phyloP scores from a whole-genome alignment of 2,329 filamentous ascomycete species.

The Truncatella angustata region DNA sequence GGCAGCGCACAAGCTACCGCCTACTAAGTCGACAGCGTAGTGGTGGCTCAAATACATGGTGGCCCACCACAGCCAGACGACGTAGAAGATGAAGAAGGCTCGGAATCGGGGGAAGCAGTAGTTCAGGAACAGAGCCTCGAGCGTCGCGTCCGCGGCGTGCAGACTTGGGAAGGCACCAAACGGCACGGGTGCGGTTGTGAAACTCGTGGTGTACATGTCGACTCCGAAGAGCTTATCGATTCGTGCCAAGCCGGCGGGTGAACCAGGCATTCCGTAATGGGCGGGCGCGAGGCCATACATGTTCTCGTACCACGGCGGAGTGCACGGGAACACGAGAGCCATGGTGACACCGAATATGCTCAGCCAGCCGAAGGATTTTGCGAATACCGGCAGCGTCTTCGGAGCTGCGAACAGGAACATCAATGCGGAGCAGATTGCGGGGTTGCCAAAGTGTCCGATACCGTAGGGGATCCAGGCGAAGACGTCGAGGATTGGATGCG shows the following conservation, averaged over 20 bases:
- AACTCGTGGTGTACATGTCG: conserved; percentile 89
- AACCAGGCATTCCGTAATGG: conserved; percentile 87
- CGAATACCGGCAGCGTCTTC: conserved; percentile 80
- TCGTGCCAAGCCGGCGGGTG: conserved; percentile 82
- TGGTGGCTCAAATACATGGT: conserved; percentile 98
- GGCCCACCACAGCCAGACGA: conserved; percentile 95
- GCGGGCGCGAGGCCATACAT: conserved; percentile 86
- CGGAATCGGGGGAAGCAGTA: conserved; percentile 84
- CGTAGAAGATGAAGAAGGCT: conserved; percentile 78
- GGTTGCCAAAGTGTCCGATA: conserved; percentile 83
- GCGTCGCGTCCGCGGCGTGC: conserved; percentile 83
- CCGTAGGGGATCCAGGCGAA: conserved; percentile 94
- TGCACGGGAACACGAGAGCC: conserved; percentile 88
- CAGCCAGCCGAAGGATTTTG: conserved; percentile 87
- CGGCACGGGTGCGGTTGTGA: conserved; percentile 85
- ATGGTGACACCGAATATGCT: conserved; percentile 84
- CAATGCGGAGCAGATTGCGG: conserved; percentile 71
- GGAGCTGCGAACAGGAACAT: conserved; percentile 90
- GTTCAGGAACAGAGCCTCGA: conserved; percentile 90
- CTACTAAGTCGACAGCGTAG: conserved; percentile 91
- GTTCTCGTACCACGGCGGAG: conserved; percentile 96
- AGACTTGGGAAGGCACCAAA: conserved; percentile 95
- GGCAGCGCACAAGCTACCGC: conserved; percentile 75
- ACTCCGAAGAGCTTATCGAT: conserved; percentile 89
- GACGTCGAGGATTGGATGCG: conserved; percentile 78